phyloP scores from a whole-genome alignment of 805 yeast genomes.

The Candida hungchunana region DNA sequence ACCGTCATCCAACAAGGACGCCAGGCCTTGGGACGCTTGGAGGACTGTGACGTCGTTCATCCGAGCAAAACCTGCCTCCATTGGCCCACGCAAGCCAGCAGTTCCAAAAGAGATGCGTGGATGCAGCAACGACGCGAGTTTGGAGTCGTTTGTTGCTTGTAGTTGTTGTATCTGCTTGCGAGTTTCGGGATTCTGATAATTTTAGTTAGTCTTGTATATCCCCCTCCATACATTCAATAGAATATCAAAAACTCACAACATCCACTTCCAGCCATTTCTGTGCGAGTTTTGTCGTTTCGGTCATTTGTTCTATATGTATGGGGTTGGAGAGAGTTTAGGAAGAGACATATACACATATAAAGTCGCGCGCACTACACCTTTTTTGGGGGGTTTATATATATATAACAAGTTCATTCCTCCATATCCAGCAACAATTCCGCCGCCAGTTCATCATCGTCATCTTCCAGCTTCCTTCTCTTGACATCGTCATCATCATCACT shows the following conservation, averaged over 20 bases:
- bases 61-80: slow-evolving; percentile 88
- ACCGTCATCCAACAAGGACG: slow-evolving; percentile 35
- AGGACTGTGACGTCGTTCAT: slow-evolving; percentile 87
- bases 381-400: no score
- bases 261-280: no score
- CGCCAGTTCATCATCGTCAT: slow-evolving; percentile 6
- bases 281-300: no score
- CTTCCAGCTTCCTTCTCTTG: slow-evolving; percentile 12
- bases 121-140: slow-evolving; percentile 48
- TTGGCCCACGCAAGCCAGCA: slow-evolving; percentile 81
- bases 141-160: slow-evolving; percentile 35
- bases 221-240: no score
- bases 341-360: no score
- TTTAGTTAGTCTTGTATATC: neutral
- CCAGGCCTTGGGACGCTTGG: slow-evolving; percentile 86
- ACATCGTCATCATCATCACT: slow-evolving; percentile 17
- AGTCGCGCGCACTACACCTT: no score
- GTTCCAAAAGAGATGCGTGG: slow-evolving; percentile 83
- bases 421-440: neutral
- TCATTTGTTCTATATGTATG: no score
- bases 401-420: no score
- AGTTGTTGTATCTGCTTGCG: slow-evolving; percentile 51
- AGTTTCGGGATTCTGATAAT: slow-evolving; percentile 37
- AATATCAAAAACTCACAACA: no score
- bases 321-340: no score